Evolutionary conservation across 352 stramenopile genomes (phyloP).

Genomic region (Phytopythium boreale): DNA sequence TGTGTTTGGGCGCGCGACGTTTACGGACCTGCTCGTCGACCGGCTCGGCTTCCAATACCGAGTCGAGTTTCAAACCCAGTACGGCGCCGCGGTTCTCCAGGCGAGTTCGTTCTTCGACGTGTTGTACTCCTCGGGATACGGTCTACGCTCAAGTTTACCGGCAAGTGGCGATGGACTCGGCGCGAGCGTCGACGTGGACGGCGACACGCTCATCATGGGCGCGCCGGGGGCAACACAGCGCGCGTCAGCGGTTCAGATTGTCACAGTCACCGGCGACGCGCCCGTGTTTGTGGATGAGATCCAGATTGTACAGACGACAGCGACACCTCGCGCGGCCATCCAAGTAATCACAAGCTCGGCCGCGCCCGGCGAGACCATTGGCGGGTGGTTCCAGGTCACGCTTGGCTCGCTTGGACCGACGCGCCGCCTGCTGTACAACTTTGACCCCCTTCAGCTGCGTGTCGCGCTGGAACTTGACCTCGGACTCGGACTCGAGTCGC

Average conservation of each 20-base stretch:
- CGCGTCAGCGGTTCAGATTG: constrained; percentile 68
- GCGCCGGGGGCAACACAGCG: constrained; percentile 52
- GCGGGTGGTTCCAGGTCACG: constrained; percentile 71
- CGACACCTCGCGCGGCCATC: constrained; percentile 50
- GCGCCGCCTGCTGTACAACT: constrained; percentile 61
- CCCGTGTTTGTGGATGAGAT: constrained; percentile 65
- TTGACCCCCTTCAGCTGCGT: constrained; percentile 58
- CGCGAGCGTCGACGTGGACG: constrained; percentile 63
- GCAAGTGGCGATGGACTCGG: constrained; percentile 57
- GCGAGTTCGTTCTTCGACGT: constrained; percentile 58
- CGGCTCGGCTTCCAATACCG: constrained; percentile 67
- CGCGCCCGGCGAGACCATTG: constrained; percentile 56
- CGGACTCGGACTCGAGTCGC: constrained; percentile 55
- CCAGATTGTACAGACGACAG: constrained; percentile 56
- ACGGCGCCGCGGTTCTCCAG: constrained; percentile 38
- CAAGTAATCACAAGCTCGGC: constrained; percentile 72
- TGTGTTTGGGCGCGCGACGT: constrained; percentile 55
- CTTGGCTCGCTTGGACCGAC: constrained; percentile 51
- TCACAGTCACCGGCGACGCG: constrained; percentile 49
- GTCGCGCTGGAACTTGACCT: constrained; percentile 77
- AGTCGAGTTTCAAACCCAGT: constrained; percentile 49
- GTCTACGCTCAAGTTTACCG: constrained; percentile 55
- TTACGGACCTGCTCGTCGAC: constrained; percentile 73
- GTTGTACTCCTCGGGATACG: constrained; percentile 69
- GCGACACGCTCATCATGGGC: constrained; percentile 66